Percentiles rank a stretch among this genome's conserved stretches.
These are phyloP conservation scores for Amyloporia xantha DNA, from an alignment of 768 basidiomycete species.

Conservation along the genomic window DNA sequence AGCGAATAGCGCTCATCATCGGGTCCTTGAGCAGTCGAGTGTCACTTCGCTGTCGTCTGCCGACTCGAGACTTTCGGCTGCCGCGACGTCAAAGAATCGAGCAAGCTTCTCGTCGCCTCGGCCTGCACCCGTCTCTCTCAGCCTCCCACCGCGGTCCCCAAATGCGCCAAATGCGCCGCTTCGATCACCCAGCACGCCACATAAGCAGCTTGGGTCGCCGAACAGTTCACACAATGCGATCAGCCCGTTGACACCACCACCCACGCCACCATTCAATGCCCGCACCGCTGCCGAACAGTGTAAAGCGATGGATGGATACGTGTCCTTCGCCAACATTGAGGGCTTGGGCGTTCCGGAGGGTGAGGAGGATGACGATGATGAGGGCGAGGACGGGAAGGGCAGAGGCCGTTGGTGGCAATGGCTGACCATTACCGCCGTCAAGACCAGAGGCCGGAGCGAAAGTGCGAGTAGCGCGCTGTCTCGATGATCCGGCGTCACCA, in stretches of 20 bases:
- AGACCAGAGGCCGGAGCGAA: slow-evolving; percentile 10
- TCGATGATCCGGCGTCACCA: not conserved
- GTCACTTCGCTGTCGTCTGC: slow-evolving; percentile 15
- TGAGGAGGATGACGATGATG: slow-evolving; percentile 27
- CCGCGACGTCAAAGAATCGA: slow-evolving; percentile 3
- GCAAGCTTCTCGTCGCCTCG: slow-evolving; percentile 8
- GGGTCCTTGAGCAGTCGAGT: slow-evolving; percentile 9
- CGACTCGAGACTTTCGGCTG: slow-evolving; percentile 6
- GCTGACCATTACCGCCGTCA: slow-evolving; percentile 8
- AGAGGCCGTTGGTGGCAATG: slow-evolving; percentile 19
- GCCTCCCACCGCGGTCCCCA: slow-evolving; percentile 4
- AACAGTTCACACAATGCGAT: slow-evolving; percentile 5
- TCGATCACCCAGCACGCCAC: slow-evolving; percentile 10
- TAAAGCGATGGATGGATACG: slow-evolving; percentile 52
- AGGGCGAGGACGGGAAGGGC: slow-evolving; percentile 17
- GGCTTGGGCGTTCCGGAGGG: slow-evolving; percentile 56
- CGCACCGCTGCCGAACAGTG: slow-evolving; percentile 54
- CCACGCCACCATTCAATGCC: slow-evolving; percentile 53
- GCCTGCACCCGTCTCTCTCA: not conserved
- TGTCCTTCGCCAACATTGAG: slow-evolving; percentile 61
- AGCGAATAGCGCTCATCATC: slow-evolving; percentile 10
- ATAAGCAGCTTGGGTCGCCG: slow-evolving; percentile 10
- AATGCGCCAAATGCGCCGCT: not conserved
- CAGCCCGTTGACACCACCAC: slow-evolving; percentile 22
- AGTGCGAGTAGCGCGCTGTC: slow-evolving; percentile 7